Evolutionary conservation across 495 filamentous ascomycete genomes (phyloP), one percentile per base, ranked within the genome.

Genomic region (Amphirosellinia nigrospora): DNA sequence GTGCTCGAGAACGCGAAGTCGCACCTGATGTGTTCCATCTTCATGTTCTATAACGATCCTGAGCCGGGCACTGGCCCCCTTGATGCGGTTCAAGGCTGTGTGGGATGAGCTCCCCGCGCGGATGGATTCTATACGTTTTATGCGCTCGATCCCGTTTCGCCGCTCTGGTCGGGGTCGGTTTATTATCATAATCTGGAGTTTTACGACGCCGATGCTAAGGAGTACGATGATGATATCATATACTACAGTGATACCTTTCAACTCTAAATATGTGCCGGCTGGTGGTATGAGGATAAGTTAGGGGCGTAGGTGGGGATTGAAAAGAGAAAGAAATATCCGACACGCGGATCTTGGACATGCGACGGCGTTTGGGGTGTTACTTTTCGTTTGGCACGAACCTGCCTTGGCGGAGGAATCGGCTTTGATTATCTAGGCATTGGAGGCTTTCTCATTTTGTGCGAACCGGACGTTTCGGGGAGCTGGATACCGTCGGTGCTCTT

Each of bases 101-200:
- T 62, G 59, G 59, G 59, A 62, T 9, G 16, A 26, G 19, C 59
- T 62, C 59, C 59, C 59, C 0, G 59, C 59, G 39, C 41, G 16
- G 21, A 62, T 32, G 59, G 59, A 3, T 62, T 45, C 28, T 62
- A 30, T n/a, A 62, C 59, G 1, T 62, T 62, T 3, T 46, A 62
- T 32, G 41, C 39, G 9, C 2, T 19, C 2, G 4, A 21, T 32
- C 36, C 28, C 23, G 39, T 41, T 9, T 28, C 10, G 1, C 59
- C 59, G 4, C 39, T 62, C 23, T 62, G n/a, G 21, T 6, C 23
- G 7, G 59, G 23, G 0, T 13, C 32, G 11, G 5, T 30, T 1
- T 41, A 62, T 11, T 62, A 62, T 28, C 28, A 43, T 11, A 41
- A 43, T 23, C 41, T 62, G 39, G 39, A 43, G 39, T 62, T 62